Evolutionary conservation across 441 rosid species (phyloP).

Genomic region (Macaranga tanarius): DNA sequence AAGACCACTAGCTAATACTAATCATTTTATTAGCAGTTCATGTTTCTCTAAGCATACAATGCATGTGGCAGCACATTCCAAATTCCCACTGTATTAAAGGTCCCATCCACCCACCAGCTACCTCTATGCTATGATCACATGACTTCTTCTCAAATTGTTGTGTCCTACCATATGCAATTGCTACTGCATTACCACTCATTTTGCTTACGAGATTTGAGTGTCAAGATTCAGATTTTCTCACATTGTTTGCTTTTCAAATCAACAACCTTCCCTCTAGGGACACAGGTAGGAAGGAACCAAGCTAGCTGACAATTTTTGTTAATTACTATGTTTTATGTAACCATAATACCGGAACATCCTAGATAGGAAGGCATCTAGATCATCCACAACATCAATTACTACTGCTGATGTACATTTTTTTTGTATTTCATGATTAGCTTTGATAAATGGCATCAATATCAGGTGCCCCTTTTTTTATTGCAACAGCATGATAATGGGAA

Average conservation of each 20-base stretch:
- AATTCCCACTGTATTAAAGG: not conserved
- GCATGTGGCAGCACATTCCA: not conserved
- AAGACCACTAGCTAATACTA: too few relatives aligned
- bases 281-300: too few relatives aligned
- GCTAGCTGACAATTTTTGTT: not conserved
- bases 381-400: not conserved
- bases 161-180: too few relatives aligned
- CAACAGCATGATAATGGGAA: not conserved
- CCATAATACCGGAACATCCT: not conserved
- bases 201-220: too few relatives aligned
- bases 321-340: not conserved
- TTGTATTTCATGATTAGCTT: not conserved
- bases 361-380: not conserved
- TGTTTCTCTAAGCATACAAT: not conserved
- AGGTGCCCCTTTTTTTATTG: not conserved
- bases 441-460: not conserved
- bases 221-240: not conserved
- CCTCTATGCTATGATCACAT: constrained; percentile 1
- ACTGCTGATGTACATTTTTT: too few relatives aligned
- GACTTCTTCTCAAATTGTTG: not conserved
- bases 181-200: not conserved
- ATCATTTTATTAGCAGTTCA: not conserved
- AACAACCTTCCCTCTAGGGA: not conserved
- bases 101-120: constrained; percentile 6
- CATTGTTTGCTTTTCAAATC: not conserved